Evolutionary conservation across 257 asterid species (phyloP), one percentile per base, ranked within the genome.

Genomic region (Capsicum baccatum): DNA sequence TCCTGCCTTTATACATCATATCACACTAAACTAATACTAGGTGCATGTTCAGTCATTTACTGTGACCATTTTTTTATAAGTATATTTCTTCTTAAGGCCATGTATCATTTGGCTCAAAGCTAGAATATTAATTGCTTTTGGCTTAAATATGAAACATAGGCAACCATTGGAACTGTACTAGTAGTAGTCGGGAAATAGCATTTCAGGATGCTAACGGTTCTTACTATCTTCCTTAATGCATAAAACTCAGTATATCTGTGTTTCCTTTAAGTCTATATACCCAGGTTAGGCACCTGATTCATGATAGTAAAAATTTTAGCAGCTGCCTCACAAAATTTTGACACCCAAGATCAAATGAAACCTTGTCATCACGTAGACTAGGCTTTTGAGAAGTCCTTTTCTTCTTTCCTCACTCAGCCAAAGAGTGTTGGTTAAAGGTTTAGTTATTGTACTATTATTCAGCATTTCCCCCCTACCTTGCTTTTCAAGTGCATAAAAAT

Each of bases 81-180:
- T 37, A 64, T 64, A 26, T 33, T 64, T 26, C 8, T 64, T 64
- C 71, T 66, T 35, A 66, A 14, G 19, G 74, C 6, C 0, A 35
- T 14, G 19, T 67, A 67, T 35, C 50, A 67, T 13, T 6, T 35
- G 13, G 52, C 76, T 8, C 52, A 68, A 68, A 37, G 76, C 52
- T 66, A 12, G 73, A 33, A 66, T 73, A 48, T 47, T 6, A n/a
- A 73, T 19, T 66, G 73, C 73, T 66, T 66, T 66, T 66, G 73
- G 73, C 48, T 33, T 66, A 66, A 66, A 66, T 66, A n/a, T 35
- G 73, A 33, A 66, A 35, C 73, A 66, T n/a, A 0, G 8, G 48
- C 8, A 15, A 66, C 47, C 0, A 0, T 62, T 63, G 70, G 42
- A 63, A 21, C 70, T 26, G 39, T 0, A 39, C 0, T 73, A 73